Percentiles rank a stretch among this genome's conserved stretches.
phyloP scores from a whole-genome alignment of 2,329 filamentous ascomycete species.

The Colletotrichum caudatum region DNA sequence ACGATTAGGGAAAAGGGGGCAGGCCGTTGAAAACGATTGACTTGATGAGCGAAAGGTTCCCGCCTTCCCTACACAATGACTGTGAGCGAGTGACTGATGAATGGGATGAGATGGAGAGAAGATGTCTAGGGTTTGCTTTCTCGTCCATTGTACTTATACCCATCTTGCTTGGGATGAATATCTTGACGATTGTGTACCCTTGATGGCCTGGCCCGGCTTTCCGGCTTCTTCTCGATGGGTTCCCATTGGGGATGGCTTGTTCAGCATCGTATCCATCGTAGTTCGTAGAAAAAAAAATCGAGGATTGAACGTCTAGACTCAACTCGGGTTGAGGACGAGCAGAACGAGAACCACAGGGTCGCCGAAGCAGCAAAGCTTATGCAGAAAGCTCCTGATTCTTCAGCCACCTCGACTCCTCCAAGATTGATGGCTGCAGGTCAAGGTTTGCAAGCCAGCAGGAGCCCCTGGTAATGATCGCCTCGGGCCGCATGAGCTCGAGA shows the following conservation, averaged over 20 bases:
- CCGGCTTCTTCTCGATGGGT: neutral
- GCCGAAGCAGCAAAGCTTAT: slow-evolving; percentile 25
- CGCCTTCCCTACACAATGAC: slow-evolving; percentile 30
- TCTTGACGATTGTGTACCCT: neutral
- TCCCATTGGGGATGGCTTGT: slow-evolving; percentile 7
- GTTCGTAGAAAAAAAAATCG: neutral
- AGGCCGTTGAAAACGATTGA: slow-evolving; percentile 31
- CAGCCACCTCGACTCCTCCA: slow-evolving; percentile 17
- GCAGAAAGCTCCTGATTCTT: slow-evolving; percentile 22
- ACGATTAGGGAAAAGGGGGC: slow-evolving; percentile 6
- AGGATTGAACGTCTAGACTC: neutral
- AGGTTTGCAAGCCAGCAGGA: slow-evolving; percentile 9
- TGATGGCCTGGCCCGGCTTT: neutral
- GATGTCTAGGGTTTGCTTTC: neutral
- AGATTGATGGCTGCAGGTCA: slow-evolving; percentile 22
- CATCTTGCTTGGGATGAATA: neutral
- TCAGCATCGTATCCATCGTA: neutral
- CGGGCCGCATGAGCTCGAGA: slow-evolving; percentile 2
- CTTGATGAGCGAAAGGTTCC: slow-evolving; percentile 31
- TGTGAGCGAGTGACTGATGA: slow-evolving; percentile 39
- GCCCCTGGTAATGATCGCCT: neutral
- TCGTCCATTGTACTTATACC: slow-evolving; percentile 28
- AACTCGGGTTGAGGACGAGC: neutral
- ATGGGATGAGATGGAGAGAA: slow-evolving; percentile 26
- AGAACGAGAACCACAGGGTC: neutral